Evolutionary conservation across 208 protist species (phyloP).

Genomic region (Perkinsela sp.): DNA sequence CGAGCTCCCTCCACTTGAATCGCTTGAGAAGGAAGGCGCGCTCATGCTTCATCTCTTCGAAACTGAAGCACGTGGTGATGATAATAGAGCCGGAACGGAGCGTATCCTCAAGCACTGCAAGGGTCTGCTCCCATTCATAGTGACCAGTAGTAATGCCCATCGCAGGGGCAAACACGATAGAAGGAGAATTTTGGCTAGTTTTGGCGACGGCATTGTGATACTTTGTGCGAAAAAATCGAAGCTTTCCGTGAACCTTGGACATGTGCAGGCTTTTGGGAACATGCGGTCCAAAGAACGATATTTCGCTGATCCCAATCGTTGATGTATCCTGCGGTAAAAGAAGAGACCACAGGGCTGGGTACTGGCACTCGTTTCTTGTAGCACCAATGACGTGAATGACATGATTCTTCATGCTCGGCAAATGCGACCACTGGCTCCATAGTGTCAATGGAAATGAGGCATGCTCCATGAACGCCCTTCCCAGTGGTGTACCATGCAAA

Average conservation of each 20-base stretch:
- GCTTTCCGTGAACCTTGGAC: neutral
- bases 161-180: neutral
- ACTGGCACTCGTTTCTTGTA: neutral
- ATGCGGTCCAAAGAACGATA: neutral
- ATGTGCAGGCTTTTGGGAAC: neutral
- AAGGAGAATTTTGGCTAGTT: neutral
- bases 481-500: neutral
- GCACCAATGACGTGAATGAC: neutral
- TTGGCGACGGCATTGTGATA: neutral
- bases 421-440: neutral
- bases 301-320: neutral
- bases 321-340: neutral
- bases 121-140: neutral
- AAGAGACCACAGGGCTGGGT: neutral
- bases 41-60: neutral
- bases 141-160: neutral
- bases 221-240: neutral
- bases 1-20: neutral
- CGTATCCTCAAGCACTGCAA: neutral
- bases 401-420: neutral
- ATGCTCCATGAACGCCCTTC: neutral
- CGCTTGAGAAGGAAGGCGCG: neutral
- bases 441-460: neutral
- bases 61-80: neutral
- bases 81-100: neutral